Percentiles rank a stretch among this genome's conserved stretches.
These are phyloP conservation scores for Pseudozyma thailandica DNA, from an alignment of 1,284 basidiomycete genomes.

Conservation along the genomic window DNA sequence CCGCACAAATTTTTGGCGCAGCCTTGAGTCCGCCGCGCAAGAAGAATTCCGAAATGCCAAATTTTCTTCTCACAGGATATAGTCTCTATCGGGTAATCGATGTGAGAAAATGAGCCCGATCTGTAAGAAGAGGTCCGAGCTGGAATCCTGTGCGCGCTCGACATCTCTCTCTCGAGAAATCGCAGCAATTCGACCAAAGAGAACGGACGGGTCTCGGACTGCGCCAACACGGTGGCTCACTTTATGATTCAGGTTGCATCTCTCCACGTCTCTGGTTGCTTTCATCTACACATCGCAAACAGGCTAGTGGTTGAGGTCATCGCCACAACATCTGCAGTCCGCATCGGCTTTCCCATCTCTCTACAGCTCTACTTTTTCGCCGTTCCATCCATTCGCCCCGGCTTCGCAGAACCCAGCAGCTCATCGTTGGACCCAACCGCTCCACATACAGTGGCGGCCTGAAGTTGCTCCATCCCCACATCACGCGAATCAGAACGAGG, in stretches of 20 bases:
- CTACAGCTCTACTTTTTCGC: too few species aligned
- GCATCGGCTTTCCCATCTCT: too few species aligned
- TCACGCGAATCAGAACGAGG: neutral
- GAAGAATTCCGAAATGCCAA: conserved; percentile 9
- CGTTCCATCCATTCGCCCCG: too few species aligned
- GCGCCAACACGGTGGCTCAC: neutral
- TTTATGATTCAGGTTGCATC: neutral
- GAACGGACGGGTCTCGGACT: conserved; percentile 1
- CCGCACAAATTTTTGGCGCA: conserved; percentile 23
- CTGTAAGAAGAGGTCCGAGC: neutral
- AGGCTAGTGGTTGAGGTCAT: too few species aligned
- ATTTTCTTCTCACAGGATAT: conserved; percentile 2
- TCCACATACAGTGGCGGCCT: neutral
- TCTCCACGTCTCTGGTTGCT: neutral
- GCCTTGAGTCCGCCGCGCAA: conserved; percentile 14
- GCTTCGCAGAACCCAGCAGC: too few species aligned
- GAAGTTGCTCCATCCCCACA: neutral
- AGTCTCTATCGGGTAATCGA: neutral
- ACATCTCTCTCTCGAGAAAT: conserved; percentile 5
- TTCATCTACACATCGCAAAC: too few species aligned
- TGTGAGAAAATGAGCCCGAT: neutral
- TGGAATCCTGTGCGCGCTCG: conserved; percentile 2
- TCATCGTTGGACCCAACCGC: too few species aligned
- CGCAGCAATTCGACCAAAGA: conserved; percentile 13
- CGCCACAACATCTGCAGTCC: too few species aligned